Conservation (phyloP, 257 asterid species). For the Coffea eugenioides region DNA sequence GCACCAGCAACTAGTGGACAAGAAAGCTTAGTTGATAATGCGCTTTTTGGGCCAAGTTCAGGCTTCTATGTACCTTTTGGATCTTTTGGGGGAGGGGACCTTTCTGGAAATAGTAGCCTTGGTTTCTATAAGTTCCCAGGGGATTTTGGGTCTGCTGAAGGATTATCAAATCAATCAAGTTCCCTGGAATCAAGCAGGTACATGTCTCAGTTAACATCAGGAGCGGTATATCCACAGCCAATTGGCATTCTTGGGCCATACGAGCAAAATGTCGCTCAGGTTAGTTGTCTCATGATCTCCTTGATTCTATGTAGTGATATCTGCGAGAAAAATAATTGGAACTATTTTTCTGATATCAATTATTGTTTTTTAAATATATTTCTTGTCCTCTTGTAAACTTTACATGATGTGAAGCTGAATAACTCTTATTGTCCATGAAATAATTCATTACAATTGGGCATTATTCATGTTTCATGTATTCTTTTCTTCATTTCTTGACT, state of each 20-base stretch:
- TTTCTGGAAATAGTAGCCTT: constrained; percentile 67
- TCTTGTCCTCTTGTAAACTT: neutral
- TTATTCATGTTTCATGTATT: neutral
- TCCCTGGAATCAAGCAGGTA: constrained; percentile 70
- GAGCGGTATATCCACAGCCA: constrained; percentile 77
- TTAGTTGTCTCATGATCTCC: constrained; percentile 28
- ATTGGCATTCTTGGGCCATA: constrained; percentile 89
- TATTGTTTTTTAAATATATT: neutral
- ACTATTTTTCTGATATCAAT: neutral
- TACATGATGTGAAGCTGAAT: neutral
- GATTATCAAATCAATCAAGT: constrained; percentile 56
- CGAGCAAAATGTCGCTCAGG: constrained; percentile 91
- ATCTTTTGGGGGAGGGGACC: constrained; percentile 75
- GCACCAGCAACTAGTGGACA: constrained; percentile 72
- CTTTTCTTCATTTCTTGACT: neutral
- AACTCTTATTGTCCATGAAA: neutral
- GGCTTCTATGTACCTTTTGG: constrained; percentile 89
- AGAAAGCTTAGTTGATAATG: constrained; percentile 64
- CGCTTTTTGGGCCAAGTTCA: constrained; percentile 72
- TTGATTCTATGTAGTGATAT: neutral
- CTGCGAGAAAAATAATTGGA: neutral
- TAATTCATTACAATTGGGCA: neutral
- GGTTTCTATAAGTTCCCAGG: constrained; percentile 79
- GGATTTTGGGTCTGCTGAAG: constrained; percentile 75
- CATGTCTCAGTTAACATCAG: constrained; percentile 78